Base-by-base conservation (phyloP, 2,329 filamentous ascomycete genomes). In the Albifimbria verrucaria region DNA sequence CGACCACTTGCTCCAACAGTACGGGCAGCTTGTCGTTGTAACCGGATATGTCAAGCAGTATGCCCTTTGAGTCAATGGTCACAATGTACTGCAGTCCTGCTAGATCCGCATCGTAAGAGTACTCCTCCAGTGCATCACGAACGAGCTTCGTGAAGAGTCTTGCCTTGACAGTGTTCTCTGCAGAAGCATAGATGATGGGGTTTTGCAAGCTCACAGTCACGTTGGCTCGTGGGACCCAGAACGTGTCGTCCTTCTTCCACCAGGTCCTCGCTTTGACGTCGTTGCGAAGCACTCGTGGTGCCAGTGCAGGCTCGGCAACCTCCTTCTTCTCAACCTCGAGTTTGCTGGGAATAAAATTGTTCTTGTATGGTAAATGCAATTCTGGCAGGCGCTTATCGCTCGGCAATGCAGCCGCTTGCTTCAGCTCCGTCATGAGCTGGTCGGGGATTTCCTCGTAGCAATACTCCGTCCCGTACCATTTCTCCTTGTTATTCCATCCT, bases 241-340 rank as follows among this genome's bases (percentile, higher is more conserved):
- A 99, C 0, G 87, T 92, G 62, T 99, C 94, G 64, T 99, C 94
- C 73, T 97, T 97, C 77, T 99, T 99, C 78, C 87, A 97, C 94
- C 94, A 99, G 3, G 90, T 88, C 25, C 92, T 86, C 1, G 90
- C 86, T 28, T 85, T 76, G 6, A 86, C 79, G 60, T 97, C 93
- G 62, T 96, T 92, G 59, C 92, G 86, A 57, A 99, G 87, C 22
- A 99, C 78, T 55, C 86, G 88, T 0, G 94, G 94, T 1, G 85
- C 78, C 52, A 88, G 80, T 0, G 86, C 77, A 2, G 92, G 88
- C 60, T 89, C 83, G 23, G 84, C 78, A n/a, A 94, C 81, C 32
- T 96, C 90, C 71, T 91, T 96, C 79, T 94, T 96, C 69, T 97
- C 92, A 2, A 99, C 94, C 50, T 96, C 91, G 3, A 99, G 81